Base-by-base conservation (phyloP, 495 filamentous ascomycete genomes). In the Tirmania nivea region DNA sequence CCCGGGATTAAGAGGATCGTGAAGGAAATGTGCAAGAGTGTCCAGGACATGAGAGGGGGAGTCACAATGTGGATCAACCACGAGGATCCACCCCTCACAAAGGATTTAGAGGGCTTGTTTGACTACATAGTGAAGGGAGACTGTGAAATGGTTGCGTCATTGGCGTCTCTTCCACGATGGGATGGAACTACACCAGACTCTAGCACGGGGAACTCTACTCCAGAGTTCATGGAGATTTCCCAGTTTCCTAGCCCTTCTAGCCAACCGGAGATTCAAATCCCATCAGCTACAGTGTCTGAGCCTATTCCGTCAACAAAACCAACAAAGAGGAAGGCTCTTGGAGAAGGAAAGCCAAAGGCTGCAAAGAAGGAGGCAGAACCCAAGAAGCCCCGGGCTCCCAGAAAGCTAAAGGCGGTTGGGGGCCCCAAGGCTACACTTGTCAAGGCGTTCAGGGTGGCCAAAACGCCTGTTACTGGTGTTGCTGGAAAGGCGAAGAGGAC, bases 1-100 rank as follows among this genome's bases (percentile, higher is more conserved):
- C 89, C 88, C 5, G 90, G 90, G 9, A 84, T 94, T 31, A 78
- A 83, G 55, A 76, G 87, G 37, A 78, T 97, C 50, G 88, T 89
- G 50, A 79, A 82, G 64, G 90, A 93, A 64, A 79, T 96, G 75
- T 95, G 88, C 66, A 75, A 73, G 16, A 73, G 84, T 10, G 82
- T 89, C 51, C 73, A 86, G 54, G 74, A 77, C 59, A 77, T 84
- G 49, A 77, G 83, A 55, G 86, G 90, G 58, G 92, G 90, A n/a
- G 72, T 94, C 49, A 83, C 87, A 1, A 81, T 93, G 47, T 97
- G 88, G 83, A 84, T 97, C 62, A 96, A 95, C 67, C 77, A 84
- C 50, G 85, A 90, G 54, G 75, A 83, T 0, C 79, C 80, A 53
- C 90, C 90, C 8, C 71, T 73, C 10, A 81, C 83, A 21, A 81